Base-by-base conservation (phyloP, 371 early-diverging fungal species). In the Mucor plumbeus region DNA sequence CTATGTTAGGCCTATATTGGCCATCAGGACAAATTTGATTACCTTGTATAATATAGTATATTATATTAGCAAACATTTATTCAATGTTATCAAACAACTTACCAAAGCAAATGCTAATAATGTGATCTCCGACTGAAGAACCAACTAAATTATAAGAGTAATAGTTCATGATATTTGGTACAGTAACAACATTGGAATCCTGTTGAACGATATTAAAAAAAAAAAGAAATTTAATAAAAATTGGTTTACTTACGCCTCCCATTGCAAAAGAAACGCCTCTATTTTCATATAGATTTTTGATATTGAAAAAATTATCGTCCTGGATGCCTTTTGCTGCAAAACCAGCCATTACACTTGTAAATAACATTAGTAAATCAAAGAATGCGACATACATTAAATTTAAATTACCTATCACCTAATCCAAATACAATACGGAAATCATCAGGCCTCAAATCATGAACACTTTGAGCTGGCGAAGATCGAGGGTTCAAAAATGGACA, bases 341-440 rank as follows among this genome's bases (percentile, higher is more conserved):
- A 10, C 79, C 92, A 7, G 92, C 89, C 65, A 89, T 85, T n/a
- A 89, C 87, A 57, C 88, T 87, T 53, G 3, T 31, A 26, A 26
- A 26, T 19, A 8, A 17, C 47, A 19, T 47, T 47, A 47, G 17
- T 19, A 47, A 10, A 8, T 8, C 17, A 26, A 26, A 26, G 26
- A 26, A 26, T 26, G 26, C 26, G 3, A 26, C 3, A 1, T 26
- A 38, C 5, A 38, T 1, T 38, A 38, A 3, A 0, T 38, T 38
- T 38, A 38, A 11, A 38, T 9, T 72, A 82, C 82, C 82, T 83
- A 59, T 91, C 92, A 19, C 91, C 92, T 10, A 92, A 59, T 5
- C 90, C 87, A 14, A 87, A 79, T 8, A 91, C 76, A 5, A 88
- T 78, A 35, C 74, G 73, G 53, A 91, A 86, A 69, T 91, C 90